phyloP scores from a whole-genome alignment of 2,329 filamentous ascomycete species.

The Plectosphaerella plurivora region DNA sequence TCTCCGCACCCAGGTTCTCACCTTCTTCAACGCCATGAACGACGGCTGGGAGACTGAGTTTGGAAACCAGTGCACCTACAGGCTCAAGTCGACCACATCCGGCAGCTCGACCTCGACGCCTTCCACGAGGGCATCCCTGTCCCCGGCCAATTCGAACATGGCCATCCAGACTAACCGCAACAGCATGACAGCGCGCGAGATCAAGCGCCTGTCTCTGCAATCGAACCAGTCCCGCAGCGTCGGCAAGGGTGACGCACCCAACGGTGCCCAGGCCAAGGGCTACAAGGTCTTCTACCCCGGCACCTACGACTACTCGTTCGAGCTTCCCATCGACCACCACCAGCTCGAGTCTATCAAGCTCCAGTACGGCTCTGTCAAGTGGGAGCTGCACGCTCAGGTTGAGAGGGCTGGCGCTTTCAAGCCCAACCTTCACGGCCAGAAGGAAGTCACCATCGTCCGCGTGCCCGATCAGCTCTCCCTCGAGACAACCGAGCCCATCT shows the following conservation, averaged over 20 bases:
- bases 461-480: conserved; percentile 83
- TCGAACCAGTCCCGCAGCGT: conserved; percentile 82
- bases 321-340: conserved; percentile 83
- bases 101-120: conserved; percentile 26
- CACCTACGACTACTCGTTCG: conserved; percentile 66
- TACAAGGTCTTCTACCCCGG: conserved; percentile 83
- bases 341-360: conserved; percentile 85
- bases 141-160: conserved; percentile 22
- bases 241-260: conserved; percentile 69
- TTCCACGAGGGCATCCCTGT: conserved; percentile 24
- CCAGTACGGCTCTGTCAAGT: conserved; percentile 81
- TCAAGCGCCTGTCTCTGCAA: conserved; percentile 70
- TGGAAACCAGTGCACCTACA: conserved; percentile 59
- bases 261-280: conserved; percentile 58
- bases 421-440: conserved; percentile 75
- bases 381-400: conserved; percentile 79
- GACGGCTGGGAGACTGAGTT: conserved; percentile 57
- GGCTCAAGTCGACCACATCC: conserved; percentile 27
- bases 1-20: conserved; percentile 82
- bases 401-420: conserved; percentile 88
- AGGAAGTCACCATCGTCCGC: conserved; percentile 79
- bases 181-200: conserved; percentile 40
- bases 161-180: conserved; percentile 21
- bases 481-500: conserved; percentile 89
- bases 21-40: conserved; percentile 81